phyloP scores from a whole-genome alignment of 2,329 filamentous ascomycete genomes.

The Fusarium nurragi region DNA sequence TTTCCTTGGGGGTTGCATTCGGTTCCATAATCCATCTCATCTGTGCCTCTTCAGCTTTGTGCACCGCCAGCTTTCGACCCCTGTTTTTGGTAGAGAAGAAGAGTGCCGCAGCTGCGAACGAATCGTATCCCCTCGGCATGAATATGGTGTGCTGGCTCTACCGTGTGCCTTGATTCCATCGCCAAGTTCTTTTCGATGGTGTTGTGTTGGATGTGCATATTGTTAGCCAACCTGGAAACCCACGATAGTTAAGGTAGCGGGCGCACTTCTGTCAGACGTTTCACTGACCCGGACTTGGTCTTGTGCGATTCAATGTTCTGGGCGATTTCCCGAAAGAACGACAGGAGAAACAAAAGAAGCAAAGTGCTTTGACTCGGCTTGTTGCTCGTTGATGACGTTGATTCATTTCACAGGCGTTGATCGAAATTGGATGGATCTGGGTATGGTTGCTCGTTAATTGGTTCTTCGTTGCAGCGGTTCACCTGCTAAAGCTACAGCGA shows the following conservation, averaged over 20 bases:
- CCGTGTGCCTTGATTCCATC: slow-evolving; percentile 21
- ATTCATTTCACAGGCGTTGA: slow-evolving; percentile 34
- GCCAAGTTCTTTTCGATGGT: slow-evolving; percentile 1
- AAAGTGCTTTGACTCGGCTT: slow-evolving; percentile 24
- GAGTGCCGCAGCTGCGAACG: slow-evolving; percentile 23
- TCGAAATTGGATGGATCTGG: slow-evolving; percentile 26
- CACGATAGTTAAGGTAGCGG: slow-evolving; percentile 2
- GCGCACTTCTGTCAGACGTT: slow-evolving; percentile 23
- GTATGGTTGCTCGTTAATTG: neutral
- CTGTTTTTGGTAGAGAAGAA: slow-evolving; percentile 7
- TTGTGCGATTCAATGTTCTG: slow-evolving; percentile 25
- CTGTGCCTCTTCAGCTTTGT: slow-evolving; percentile 33
- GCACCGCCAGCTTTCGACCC: slow-evolving; percentile 31
- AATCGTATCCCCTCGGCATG: slow-evolving; percentile 22
- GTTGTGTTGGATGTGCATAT: neutral
- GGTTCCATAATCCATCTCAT: slow-evolving; percentile 16
- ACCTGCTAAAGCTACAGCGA: slow-evolving; percentile 8
- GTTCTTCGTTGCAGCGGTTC: slow-evolving; percentile 6
- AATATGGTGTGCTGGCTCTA: slow-evolving; percentile 13
- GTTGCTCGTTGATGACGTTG: slow-evolving; percentile 30
- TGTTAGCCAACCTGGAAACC: neutral
- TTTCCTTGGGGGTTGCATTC: slow-evolving; percentile 14
- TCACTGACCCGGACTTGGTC: slow-evolving; percentile 6
- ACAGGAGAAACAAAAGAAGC: slow-evolving; percentile 10
- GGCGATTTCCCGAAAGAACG: slow-evolving; percentile 24